Base-by-base conservation (phyloP, 768 basidiomycete species). In the Botryobasidium botryosum region DNA sequence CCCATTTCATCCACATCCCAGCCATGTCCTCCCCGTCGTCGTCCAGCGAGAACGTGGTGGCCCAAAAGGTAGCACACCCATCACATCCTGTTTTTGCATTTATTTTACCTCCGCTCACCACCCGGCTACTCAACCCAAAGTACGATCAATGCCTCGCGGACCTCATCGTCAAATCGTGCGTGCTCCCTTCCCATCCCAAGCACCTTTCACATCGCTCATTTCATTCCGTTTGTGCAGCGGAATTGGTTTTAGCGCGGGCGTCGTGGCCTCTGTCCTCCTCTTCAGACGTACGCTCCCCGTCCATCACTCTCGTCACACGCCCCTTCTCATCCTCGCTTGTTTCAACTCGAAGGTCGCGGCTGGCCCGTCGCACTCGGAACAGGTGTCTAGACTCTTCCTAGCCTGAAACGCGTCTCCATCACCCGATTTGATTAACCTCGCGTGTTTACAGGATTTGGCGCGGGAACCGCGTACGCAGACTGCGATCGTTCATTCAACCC, bases 401-500 rank as follows among this genome's bases (percentile, higher is more conserved):
- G 10, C 12, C 37, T 45, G n/a, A 17, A 26, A 43, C 26, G 15
- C 24, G 8, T 8, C 13, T 33, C 7, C 13, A 29, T 32, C 21
- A 37, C 37, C 37, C 10, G 31, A n/a, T 8, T 42, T 8, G n/a
- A 17, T 44, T 17, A 8, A 17, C 15, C 26, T 12, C n/a, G 13
- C 24, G n/a, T n/a, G n/a, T 37, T 49, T 6, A 32, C 50, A 32
- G 87, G 87, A 28, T 88, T 90, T 58, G 87, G 87, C 27, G 70
- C 77, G 32, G 87, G 87, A 35, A 75, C 76, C 43, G 85, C 87
- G 24, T 90, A 86, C 58, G 77, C 83, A 25, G 87, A 91, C 69
- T 90, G 87, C 63, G 84, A 92, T 64, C 75, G 86, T 40, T 79
- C 81, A 13, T 92, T 91, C 74, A 88, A 88, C 64, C 81, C 85